Evolutionary conservation across 2,329 filamentous ascomycete genomes (phyloP).

Genomic region (Pseudogymnoascus sp.): DNA sequence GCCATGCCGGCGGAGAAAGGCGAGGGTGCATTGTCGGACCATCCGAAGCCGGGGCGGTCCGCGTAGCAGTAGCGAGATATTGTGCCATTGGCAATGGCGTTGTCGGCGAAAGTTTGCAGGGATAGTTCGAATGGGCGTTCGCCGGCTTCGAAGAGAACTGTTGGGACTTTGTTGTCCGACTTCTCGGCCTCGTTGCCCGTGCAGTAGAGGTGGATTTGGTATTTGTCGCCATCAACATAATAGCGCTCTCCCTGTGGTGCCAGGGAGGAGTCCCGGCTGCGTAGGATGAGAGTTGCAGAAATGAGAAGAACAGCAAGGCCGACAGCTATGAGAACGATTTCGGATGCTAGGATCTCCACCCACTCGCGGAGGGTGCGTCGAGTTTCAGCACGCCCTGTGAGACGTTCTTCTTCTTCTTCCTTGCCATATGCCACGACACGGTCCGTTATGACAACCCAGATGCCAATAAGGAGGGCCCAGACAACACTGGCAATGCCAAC

Average conservation of each 20-base stretch:
- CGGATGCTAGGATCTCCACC: constrained; percentile 68
- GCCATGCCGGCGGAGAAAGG: constrained; percentile 89
- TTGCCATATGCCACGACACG: constrained; percentile 86
- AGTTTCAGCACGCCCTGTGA: constrained; percentile 83
- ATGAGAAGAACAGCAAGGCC: constrained; percentile 62
- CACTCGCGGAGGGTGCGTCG: constrained; percentile 76
- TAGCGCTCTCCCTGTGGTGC: constrained; percentile 65
- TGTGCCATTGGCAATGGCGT: constrained; percentile 66
- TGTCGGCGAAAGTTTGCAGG: constrained; percentile 70
- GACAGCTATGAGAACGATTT: constrained; percentile 60
- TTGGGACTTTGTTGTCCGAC: constrained; percentile 54
- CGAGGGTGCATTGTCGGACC: constrained; percentile 86
- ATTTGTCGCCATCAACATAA: constrained; percentile 75
- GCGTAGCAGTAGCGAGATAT: constrained; percentile 91
- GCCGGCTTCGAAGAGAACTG: constrained; percentile 77
- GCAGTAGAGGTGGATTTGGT: constrained; percentile 79
- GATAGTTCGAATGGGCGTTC: constrained; percentile 70
- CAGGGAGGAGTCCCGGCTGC: constrained; percentile 69
- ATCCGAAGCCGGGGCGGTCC: constrained; percentile 82
- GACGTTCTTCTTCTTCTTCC: constrained; percentile 78
- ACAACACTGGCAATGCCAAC: constrained; percentile 78
- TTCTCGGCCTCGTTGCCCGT: constrained; percentile 58
- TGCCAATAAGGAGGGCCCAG: constrained; percentile 70
- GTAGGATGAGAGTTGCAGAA: constrained; percentile 70
- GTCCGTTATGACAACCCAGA: constrained; percentile 74